Percentiles rank a stretch among this genome's conserved stretches.
Evolutionary conservation across 2,329 filamentous ascomycete species (phyloP).

Genomic region (Pseudogymnoascus sp.): DNA sequence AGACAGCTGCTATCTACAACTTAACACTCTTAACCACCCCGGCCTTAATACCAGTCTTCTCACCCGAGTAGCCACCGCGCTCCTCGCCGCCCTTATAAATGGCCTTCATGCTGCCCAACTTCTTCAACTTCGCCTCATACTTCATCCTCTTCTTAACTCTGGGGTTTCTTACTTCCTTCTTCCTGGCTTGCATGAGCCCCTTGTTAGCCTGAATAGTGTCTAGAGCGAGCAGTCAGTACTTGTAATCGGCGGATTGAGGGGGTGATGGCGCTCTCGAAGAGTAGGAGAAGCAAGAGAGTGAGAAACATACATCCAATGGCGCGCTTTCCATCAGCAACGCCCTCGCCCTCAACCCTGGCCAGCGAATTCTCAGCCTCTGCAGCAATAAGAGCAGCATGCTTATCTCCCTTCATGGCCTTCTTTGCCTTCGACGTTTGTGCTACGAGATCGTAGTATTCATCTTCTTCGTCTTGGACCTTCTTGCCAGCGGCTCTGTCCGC

Average conservation of each 20-base stretch:
- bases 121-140: conserved; percentile 96
- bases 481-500: conserved; percentile 40
- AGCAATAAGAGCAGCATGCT: conserved; percentile 45
- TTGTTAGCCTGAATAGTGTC: conserved; percentile 37
- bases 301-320: conserved; percentile 56
- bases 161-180: conserved; percentile 91
- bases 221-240: neutral
- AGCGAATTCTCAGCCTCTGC: conserved; percentile 55
- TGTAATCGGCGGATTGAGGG: neutral
- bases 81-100: conserved; percentile 81
- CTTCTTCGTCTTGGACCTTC: conserved; percentile 40
- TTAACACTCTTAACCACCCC: conserved; percentile 89
- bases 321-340: conserved; percentile 75
- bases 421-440: conserved; percentile 61
- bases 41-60: conserved; percentile 91
- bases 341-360: conserved; percentile 55
- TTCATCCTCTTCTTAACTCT: conserved; percentile 97
- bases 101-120: conserved; percentile 76
- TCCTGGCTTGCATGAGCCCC: conserved; percentile 74
- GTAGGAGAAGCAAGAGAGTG: neutral
- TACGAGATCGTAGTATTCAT: conserved; percentile 88
- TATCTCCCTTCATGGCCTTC: conserved; percentile 60
- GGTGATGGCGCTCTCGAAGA: neutral
- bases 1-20: conserved; percentile 49
- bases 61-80: conserved; percentile 79